Conservation (phyloP, 1,139 yeast genomes). For the Magnusiomyces tetraspermus region DNA sequence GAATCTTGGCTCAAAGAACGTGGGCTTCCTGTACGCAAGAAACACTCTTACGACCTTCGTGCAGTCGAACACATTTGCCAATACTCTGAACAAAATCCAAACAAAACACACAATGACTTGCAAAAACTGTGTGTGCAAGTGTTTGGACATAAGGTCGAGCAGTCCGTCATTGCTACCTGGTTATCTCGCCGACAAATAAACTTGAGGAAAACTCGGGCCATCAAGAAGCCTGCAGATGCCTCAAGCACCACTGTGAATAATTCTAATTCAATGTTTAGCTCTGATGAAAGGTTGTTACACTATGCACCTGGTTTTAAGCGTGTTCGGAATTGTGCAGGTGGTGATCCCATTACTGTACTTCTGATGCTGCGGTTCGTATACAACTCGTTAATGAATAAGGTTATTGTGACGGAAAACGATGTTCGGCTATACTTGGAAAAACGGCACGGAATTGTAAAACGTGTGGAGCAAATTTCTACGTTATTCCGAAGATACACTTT, state of each 20-base stretch:
- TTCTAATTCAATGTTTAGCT: neutral
- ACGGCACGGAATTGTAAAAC: neutral
- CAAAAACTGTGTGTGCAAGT: neutral
- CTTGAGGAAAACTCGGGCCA: neutral
- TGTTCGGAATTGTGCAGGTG: neutral
- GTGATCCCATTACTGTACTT: neutral
- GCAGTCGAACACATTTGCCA: neutral
- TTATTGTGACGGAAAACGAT: neutral
- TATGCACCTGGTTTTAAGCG: constrained; percentile 1
- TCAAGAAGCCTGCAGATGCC: no score
- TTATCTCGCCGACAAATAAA: neutral
- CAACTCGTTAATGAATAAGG: neutral
- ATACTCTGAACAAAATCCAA: neutral
- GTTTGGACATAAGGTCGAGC: neutral
- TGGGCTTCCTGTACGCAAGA: neutral
- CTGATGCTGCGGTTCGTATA: neutral
- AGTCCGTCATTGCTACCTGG: constrained; percentile 1
- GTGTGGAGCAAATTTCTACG: neutral
- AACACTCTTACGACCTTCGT: neutral
- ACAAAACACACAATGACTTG: neutral
- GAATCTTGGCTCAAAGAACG: neutral
- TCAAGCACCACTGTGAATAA: neutral
- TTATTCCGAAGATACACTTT: neutral
- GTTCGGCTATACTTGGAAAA: neutral
- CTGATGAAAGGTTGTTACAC: neutral